Conservation (phyloP, 2,329 filamentous ascomycete species). For the Alternaria angustiovoidea region DNA sequence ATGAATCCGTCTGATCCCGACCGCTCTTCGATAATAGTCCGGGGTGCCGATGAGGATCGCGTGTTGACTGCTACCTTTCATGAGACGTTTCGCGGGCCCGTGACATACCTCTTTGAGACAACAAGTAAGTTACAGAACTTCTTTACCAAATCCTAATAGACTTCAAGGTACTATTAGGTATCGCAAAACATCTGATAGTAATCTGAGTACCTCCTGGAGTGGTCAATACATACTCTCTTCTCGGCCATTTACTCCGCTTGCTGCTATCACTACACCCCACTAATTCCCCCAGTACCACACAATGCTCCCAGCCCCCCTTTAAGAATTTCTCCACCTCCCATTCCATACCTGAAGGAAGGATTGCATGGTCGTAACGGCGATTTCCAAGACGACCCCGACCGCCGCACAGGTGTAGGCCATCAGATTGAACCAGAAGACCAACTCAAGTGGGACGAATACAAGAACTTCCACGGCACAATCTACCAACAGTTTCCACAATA, state of each 20-base stretch:
- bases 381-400: constrained; percentile 26
- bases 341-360: constrained; percentile 31
- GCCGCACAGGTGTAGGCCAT: constrained; percentile 32
- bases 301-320: background rate
- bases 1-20: constrained; percentile 7
- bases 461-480: background rate
- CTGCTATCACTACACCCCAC: background rate
- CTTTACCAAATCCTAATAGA: background rate
- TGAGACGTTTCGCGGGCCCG: background rate
- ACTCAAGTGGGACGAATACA: constrained; percentile 12
- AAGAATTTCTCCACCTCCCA: background rate
- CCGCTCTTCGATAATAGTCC: constrained; percentile 4
- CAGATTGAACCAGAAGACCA: constrained; percentile 17
- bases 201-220: background rate
- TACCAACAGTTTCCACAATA: constrained; percentile 1
- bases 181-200: background rate
- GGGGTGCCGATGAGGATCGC: background rate
- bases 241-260: background rate
- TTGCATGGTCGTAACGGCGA: constrained; percentile 31
- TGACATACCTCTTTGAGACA: constrained; percentile 10
- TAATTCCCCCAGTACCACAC: background rate
- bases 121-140: background rate
- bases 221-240: background rate
- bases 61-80: constrained; percentile 11
- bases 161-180: background rate